Evolutionary conservation across 208 protist species (phyloP).

Genomic region (Leptomonas seymouri): DNA sequence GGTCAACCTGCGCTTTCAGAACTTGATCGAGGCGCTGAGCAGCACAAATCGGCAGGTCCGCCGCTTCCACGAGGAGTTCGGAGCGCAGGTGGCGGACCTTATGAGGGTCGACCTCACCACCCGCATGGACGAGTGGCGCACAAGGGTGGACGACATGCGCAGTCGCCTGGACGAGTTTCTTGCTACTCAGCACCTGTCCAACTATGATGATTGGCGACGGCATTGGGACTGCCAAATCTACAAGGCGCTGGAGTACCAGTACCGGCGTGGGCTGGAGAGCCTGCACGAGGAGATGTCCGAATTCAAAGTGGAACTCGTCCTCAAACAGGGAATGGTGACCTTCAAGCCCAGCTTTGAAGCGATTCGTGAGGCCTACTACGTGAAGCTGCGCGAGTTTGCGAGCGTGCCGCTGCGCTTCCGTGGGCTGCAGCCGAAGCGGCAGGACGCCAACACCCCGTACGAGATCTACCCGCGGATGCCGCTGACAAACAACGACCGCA

Average conservation of each 20-base stretch:
- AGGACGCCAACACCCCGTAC: constrained; percentile 53
- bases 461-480: constrained; percentile 93
- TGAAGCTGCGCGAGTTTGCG: constrained; percentile 95
- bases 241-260: constrained; percentile 97
- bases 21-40: constrained; percentile 77
- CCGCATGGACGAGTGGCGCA: constrained; percentile 95
- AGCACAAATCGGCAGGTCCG: constrained; percentile 86
- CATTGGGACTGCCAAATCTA: constrained; percentile 98
- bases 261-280: constrained; percentile 89
- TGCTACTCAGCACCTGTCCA: constrained; percentile 62
- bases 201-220: constrained; percentile 90
- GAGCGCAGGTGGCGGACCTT: constrained; percentile 80
- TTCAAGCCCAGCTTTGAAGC: constrained; percentile 96
- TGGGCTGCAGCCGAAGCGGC: constrained; percentile 87
- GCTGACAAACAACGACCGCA: constrained; percentile 79
- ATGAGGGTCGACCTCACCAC: constrained; percentile 90
- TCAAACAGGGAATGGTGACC: constrained; percentile 90
- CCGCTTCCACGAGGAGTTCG: constrained; percentile 85
- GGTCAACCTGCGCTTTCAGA: constrained; percentile 85
- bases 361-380: constrained; percentile 95
- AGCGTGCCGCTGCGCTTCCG: constrained; percentile 93
- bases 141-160: constrained; percentile 82
- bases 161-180: constrained; percentile 87
- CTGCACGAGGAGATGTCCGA: constrained; percentile 94
- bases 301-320: constrained; percentile 94